Conservation (phyloP, 352 stramenopile species). For the Pseudoperonospora humuli region DNA sequence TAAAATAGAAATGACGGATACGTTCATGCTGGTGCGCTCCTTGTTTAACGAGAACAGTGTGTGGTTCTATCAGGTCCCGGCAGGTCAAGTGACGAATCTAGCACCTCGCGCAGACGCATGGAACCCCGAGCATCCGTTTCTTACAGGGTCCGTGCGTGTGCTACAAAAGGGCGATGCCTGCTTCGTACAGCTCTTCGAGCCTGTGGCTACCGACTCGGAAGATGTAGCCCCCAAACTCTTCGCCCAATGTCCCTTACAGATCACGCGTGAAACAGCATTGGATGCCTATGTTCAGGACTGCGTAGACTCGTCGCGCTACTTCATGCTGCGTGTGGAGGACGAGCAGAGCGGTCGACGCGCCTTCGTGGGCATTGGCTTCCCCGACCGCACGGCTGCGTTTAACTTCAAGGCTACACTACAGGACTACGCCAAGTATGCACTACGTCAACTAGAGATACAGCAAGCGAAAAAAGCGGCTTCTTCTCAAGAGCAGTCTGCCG, state of each 20-base stretch:
- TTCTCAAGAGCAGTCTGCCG: neutral
- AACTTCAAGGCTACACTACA: constrained; percentile 83
- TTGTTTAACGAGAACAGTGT: constrained; percentile 71
- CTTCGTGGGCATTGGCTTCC: constrained; percentile 76
- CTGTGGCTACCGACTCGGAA: constrained; percentile 13
- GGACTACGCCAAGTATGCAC: constrained; percentile 75
- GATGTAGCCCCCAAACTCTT: constrained; percentile 42
- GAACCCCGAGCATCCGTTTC: constrained; percentile 74
- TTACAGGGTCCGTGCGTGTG: constrained; percentile 63
- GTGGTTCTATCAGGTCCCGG: constrained; percentile 82
- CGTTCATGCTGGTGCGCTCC: constrained; percentile 53
- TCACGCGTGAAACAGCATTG: constrained; percentile 49
- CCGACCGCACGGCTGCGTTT: constrained; percentile 65
- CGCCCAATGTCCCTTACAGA: constrained; percentile 68
- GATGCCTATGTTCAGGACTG: constrained; percentile 81
- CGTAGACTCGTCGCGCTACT: constrained; percentile 84
- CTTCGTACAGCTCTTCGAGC: constrained; percentile 71
- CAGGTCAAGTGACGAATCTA: constrained; percentile 58
- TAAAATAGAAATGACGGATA: constrained; percentile 9
- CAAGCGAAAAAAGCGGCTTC: constrained; percentile 11
- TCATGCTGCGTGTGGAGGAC: constrained; percentile 82
- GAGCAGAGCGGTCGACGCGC: constrained; percentile 58
- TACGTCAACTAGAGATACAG: constrained; percentile 47
- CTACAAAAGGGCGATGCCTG: constrained; percentile 68
- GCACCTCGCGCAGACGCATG: constrained; percentile 71